These are phyloP conservation scores for Enterospora canceri DNA, from an alignment of 371 early-diverging fungal genomes.

Conservation along the genomic window DNA sequence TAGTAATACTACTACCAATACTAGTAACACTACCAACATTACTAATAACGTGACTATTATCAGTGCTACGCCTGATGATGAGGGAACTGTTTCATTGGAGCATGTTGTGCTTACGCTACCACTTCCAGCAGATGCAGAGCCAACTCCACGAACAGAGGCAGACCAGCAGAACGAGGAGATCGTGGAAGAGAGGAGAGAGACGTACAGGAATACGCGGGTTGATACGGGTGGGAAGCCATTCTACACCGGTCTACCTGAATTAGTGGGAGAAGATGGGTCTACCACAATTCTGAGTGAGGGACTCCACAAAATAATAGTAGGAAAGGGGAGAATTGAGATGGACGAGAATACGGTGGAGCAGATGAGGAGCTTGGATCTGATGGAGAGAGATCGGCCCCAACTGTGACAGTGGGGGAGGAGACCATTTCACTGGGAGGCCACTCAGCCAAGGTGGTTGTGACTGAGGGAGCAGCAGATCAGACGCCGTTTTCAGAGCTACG, in stretches of 20 bases:
- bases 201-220: conserved; percentile 42
- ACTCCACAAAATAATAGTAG: conserved; percentile 24
- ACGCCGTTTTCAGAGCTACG: conserved; percentile 36
- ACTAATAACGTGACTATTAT: conserved; percentile 35
- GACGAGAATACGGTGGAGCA: conserved; percentile 22
- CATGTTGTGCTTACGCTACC: conserved; percentile 46
- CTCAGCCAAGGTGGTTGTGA: conserved; percentile 29
- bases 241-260: conserved; percentile 42
- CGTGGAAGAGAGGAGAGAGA: conserved; percentile 30
- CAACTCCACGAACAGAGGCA: conserved; percentile 29
- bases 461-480: conserved; percentile 20
- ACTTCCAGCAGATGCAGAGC: conserved; percentile 40
- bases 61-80: conserved; percentile 43
- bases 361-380: conserved; percentile 50
- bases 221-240: conserved; percentile 4
- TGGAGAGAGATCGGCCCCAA: conserved; percentile 5
- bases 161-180: conserved; percentile 44
- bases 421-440: conserved; percentile 17
- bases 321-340: conserved; percentile 37
- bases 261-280: conserved; percentile 43
- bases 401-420: conserved; percentile 17
- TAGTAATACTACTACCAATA: too few species aligned
- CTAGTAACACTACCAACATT: too few species aligned
- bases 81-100: conserved; percentile 14
- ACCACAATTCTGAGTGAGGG: conserved; percentile 48